A percentile compares a stretch with the other conserved stretches of the same genome.
phyloP scores from a whole-genome alignment of 495 filamentous ascomycete species.

The Hypoxylon crocopeplum region DNA sequence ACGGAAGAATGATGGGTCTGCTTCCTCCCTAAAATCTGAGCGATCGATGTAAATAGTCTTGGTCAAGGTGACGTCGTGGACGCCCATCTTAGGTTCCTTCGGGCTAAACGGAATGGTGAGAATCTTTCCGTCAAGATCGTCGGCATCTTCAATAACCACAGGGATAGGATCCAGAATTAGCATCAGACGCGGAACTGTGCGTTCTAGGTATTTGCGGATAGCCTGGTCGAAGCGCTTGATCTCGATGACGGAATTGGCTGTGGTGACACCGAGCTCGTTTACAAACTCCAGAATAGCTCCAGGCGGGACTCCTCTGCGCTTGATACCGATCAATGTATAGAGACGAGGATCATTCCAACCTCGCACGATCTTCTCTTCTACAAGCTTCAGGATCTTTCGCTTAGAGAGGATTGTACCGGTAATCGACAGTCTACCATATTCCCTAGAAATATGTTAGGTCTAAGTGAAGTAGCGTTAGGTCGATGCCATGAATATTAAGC shows the following conservation, averaged over 20 bases:
- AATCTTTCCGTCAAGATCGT: constrained; percentile 62
- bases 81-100: constrained; percentile 70
- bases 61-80: constrained; percentile 69
- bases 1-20: constrained; percentile 72
- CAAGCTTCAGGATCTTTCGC: constrained; percentile 78
- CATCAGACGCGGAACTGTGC: constrained; percentile 84
- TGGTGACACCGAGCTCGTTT: constrained; percentile 87
- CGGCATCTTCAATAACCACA: constrained; percentile 79
- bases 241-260: constrained; percentile 73
- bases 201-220: constrained; percentile 82
- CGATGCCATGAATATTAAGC: no score
- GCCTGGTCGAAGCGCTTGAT: constrained; percentile 76
- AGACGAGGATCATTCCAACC: constrained; percentile 91
- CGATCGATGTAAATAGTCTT: constrained; percentile 91
- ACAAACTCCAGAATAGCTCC: constrained; percentile 87
- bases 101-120: constrained; percentile 75
- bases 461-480: neutral
- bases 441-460: constrained; percentile 20
- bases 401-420: constrained; percentile 85
- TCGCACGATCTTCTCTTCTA: constrained; percentile 73
- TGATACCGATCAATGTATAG: constrained; percentile 85
- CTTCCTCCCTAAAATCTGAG: constrained; percentile 81
- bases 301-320: constrained; percentile 82
- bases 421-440: constrained; percentile 79
- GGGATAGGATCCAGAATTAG: constrained; percentile 82